Conservation (phyloP, 306 rosid species). For the Datisca glomerata region DNA sequence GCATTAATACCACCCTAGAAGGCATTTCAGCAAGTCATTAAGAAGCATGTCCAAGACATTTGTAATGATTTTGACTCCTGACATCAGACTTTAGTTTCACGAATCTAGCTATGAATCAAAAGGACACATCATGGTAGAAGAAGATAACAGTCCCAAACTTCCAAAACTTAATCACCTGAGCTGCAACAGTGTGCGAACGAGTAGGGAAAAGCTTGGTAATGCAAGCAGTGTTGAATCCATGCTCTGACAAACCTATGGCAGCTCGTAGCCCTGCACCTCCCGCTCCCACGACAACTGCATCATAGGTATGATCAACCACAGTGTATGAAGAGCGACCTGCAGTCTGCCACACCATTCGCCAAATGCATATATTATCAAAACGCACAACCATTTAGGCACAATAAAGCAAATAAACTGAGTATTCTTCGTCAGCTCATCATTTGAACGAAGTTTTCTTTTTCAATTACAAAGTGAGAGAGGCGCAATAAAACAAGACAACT, state of each 20-base stretch:
- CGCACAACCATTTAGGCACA: not conserved
- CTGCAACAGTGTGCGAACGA: conserved; percentile 97
- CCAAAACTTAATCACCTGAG: conserved; percentile 93
- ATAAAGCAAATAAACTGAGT: not conserved
- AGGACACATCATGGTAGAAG: not conserved
- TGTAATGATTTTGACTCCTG: too few species aligned
- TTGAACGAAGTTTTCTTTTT: too few species aligned
- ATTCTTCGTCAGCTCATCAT: too few species aligned
- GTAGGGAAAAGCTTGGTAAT: conserved; percentile 95
- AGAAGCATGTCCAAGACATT: not conserved
- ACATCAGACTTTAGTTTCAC: too few species aligned
- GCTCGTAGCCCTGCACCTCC: conserved; percentile 98
- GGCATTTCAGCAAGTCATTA: conserved; percentile 3
- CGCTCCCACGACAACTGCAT: conserved; percentile 90
- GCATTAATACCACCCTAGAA: conserved; percentile 88
- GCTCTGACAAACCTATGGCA: conserved; percentile 89
- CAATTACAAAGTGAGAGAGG: too few species aligned
- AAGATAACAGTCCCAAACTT: too few species aligned
- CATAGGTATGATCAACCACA: conserved; percentile 83
- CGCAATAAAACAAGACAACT: not conserved
- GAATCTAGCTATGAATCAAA: too few species aligned
- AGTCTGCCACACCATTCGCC: conserved; percentile 42
- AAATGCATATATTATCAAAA: not conserved
- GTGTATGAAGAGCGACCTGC: conserved; percentile 54
- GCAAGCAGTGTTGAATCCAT: conserved; percentile 96